phyloP scores from a whole-genome alignment of 2,329 filamentous ascomycete genomes.

The Fusarium guadeloupense region DNA sequence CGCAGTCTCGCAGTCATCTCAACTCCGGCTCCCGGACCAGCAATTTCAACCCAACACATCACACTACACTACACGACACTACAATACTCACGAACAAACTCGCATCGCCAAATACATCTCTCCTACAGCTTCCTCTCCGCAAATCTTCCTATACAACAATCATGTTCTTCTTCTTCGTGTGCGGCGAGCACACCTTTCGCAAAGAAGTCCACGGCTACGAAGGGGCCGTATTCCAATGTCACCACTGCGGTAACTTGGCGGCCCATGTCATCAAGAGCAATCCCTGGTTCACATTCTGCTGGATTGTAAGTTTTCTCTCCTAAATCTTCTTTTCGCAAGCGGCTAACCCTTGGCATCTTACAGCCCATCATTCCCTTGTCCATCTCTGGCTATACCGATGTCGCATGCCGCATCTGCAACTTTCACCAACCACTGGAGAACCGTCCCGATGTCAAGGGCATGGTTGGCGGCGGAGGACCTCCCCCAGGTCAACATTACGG shows the following conservation, averaged over 20 bases:
- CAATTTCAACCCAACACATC: conserved; percentile 6
- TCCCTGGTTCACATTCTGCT: conserved; percentile 84
- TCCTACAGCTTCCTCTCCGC: background rate
- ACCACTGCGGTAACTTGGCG: conserved; percentile 73
- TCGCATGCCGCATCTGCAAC: conserved; percentile 79
- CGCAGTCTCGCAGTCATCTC: too few species aligned
- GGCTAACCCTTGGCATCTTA: conserved; percentile 24
- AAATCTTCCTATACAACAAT: background rate
- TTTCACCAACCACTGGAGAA: conserved; percentile 74
- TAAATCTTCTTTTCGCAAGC: background rate
- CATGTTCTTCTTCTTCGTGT: conserved; percentile 72
- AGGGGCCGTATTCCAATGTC: conserved; percentile 68
- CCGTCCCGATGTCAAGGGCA: conserved; percentile 64
- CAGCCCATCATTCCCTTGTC: conserved; percentile 78
- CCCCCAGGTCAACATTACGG: conserved; percentile 47
- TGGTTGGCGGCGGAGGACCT: conserved; percentile 55
- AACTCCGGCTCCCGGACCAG: background rate
- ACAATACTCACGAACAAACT: background rate
- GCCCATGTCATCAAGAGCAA: conserved; percentile 69
- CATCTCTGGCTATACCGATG: conserved; percentile 72
- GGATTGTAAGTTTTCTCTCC: conserved; percentile 61
- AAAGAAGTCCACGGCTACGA: conserved; percentile 69
- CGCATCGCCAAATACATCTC: background rate
- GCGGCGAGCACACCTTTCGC: conserved; percentile 69
- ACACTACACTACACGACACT: too few species aligned